phyloP scores from a whole-genome alignment of 1,284 basidiomycete genomes.

The Naganishia albida region DNA sequence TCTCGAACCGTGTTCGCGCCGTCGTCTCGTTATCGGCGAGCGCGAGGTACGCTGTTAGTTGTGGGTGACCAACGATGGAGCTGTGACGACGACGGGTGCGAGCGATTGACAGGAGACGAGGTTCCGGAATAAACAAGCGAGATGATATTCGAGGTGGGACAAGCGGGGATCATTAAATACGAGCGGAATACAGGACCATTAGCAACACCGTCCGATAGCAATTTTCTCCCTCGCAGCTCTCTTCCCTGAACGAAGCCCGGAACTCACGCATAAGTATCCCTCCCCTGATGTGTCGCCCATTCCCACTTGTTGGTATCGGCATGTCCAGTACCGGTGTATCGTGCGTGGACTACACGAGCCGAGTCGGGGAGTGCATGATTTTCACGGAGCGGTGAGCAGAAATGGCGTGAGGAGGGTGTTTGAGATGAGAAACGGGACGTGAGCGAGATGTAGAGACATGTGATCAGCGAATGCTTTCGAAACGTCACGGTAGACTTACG shows the following conservation, averaged over 20 bases:
- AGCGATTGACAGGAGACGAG: too few relatives aligned
- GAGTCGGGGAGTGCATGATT: too few relatives aligned
- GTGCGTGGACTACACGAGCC: slow-evolving; percentile 72
- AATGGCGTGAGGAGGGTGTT: too few relatives aligned
- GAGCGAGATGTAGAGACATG: slow-evolving; percentile 1
- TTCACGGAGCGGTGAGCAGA: too few relatives aligned
- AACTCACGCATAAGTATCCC: slow-evolving; percentile 74
- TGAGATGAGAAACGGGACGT: too few relatives aligned
- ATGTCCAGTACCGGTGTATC: slow-evolving; percentile 94
- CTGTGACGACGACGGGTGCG: not conserved
- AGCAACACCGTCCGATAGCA: too few relatives aligned
- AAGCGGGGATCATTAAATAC: not conserved
- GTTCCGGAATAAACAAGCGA: too few relatives aligned
- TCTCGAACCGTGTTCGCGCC: slow-evolving; percentile 88
- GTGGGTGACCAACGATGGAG: slow-evolving; percentile 87
- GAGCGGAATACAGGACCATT: not conserved
- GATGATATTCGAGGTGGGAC: not conserved
- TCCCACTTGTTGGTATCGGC: slow-evolving; percentile 95
- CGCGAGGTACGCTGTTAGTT: slow-evolving; percentile 80
- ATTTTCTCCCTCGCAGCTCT: too few relatives aligned
- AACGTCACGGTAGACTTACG: slow-evolving; percentile 59
- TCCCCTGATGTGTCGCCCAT: slow-evolving; percentile 95
- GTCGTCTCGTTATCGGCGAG: slow-evolving; percentile 91
- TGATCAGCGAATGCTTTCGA: not conserved
- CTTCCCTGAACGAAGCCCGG: too few relatives aligned